Evolutionary conservation across 2,329 filamentous ascomycete species (phyloP), one percentile per base, ranked within the genome.

Genomic region (Cladophialophora psammophila): DNA sequence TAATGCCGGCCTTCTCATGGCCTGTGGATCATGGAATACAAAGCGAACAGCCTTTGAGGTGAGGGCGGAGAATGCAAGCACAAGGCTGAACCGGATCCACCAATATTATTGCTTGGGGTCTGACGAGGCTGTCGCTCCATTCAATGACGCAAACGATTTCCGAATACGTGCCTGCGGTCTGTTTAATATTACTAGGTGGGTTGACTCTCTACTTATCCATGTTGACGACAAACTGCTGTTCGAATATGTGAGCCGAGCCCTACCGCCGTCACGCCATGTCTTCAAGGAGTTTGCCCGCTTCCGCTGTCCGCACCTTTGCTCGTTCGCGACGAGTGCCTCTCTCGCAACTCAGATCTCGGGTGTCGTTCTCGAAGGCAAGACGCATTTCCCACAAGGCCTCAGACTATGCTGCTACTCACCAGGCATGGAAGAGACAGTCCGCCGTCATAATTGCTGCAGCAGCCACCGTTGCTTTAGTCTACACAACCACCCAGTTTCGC

Each of bases 381-480:
- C 60, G 36, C 3, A 45, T 52, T 36, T 68, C 64, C 5, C 42
- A 42, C 26, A 68, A 64, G 52, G 20, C 60, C 18, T 26, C 59
- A 10, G n/a, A 18, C 35, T 38, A 15, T 48, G 35, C 57, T 10
- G 34, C 32, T 42, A 4, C 53, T 34, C 71, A 68, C 45, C 62
- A 40, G 42, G 52, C 58, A 57, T 72, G 71, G 71, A 66, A 62
- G 18, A 53, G 64, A 31, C 77, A 5, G 52, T 81, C 64, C 70
- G 74, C 54, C 71, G 73, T 76, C 20, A 73, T 81, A 18, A 79
- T 83, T 54, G 80, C 76, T n/a, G 74, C 75, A 7, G 80, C 78
- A 10, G 78, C 79, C 13, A 78, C 78, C 12, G 78, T 78, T 56
- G 75, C 76, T 13, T 78, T 82, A 65, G 79, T 82, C 67, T 75